These are phyloP conservation scores for Globisporangium recalcitrans DNA, from an alignment of 352 stramenopile species.

Conservation along the genomic window DNA sequence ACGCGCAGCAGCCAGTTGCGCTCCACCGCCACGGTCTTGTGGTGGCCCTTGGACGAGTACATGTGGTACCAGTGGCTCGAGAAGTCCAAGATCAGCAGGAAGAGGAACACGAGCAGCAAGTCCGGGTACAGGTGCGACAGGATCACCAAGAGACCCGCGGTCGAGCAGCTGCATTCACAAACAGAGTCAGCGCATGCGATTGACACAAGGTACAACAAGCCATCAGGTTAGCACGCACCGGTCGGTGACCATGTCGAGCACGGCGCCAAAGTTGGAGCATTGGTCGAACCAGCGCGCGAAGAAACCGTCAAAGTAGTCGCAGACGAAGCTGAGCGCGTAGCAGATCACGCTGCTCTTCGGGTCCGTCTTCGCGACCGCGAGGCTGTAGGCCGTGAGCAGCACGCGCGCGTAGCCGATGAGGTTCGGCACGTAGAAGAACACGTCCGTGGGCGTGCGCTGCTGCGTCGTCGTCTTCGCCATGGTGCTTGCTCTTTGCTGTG, in stretches of 20 bases:
- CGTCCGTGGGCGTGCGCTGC: constrained; percentile 50
- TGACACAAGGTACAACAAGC: background rate
- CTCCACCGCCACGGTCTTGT: constrained; percentile 91
- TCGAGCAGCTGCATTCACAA: constrained; percentile 76
- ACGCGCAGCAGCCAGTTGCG: constrained; percentile 93
- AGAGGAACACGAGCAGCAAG: constrained; percentile 78
- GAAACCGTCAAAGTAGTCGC: constrained; percentile 97
- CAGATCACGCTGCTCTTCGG: constrained; percentile 78
- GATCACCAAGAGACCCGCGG: constrained; percentile 92
- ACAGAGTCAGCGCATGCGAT: background rate
- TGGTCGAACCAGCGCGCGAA: constrained; percentile 96
- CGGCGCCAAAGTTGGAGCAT: constrained; percentile 92
- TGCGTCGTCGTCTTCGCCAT: constrained; percentile 9
- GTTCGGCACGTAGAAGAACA: constrained; percentile 96
- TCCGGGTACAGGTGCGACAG: constrained; percentile 90
- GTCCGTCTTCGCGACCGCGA: constrained; percentile 63
- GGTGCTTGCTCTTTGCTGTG: background rate
- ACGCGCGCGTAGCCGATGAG: constrained; percentile 94
- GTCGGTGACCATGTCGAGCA: constrained; percentile 99
- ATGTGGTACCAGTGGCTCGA: constrained; percentile 98
- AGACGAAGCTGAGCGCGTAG: constrained; percentile 95
- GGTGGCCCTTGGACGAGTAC: constrained; percentile 92
- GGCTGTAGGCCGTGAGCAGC: constrained; percentile 77
- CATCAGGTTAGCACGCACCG: constrained; percentile 25
- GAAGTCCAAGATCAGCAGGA: constrained; percentile 95